Base-by-base conservation (phyloP, 768 basidiomycete genomes). In the Serpula lacrymans region DNA sequence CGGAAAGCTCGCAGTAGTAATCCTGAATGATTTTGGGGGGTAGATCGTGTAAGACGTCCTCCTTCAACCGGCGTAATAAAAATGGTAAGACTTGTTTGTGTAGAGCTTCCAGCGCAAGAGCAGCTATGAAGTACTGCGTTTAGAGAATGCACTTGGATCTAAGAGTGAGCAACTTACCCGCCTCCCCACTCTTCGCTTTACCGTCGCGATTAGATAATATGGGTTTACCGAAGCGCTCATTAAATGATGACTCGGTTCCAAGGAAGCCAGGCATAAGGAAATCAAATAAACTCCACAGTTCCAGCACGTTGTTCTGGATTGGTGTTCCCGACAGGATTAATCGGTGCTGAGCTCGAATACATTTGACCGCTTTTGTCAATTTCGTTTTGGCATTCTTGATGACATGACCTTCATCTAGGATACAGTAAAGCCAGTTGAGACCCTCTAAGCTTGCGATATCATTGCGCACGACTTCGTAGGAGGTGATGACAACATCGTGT, bases 11-110 rank as follows among this genome's bases (percentile, higher is more conserved):
- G 70, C 94, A 97, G 57, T 97, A 94, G 60, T 98, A 98, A 60
- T 99, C 96, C 62, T 99, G 96, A 42, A 99, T 98, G 62, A 99
- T 99, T 69, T 99, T 98, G 3, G 96, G 96, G 1, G 96, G 96
- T 2, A 99, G 71, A 58, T 99, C 96, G 46, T 90, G 68, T 42
- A 99, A 69, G 21, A 99, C 96, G 55, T 99, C 93, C 65, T 99
- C 96, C 60, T 99, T 99, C 58, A 99, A 68, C 17, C 96, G 84
- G 29, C 96, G 89, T 12, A 99, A 74, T 29, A 99, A 69, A 77
- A 99, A 99, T 2, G 96, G 96, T n/a, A 99, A 67, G 18, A 98
- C 95, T 73, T 99, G 96, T 64, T 99, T 99, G 62, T 98, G 96
- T 34, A 99, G 63, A 2, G 95, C 91, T 58, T 98, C 96, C 16